Base-by-base conservation (phyloP, 495 filamentous ascomycete genomes). In the Penicillium pulvis region DNA sequence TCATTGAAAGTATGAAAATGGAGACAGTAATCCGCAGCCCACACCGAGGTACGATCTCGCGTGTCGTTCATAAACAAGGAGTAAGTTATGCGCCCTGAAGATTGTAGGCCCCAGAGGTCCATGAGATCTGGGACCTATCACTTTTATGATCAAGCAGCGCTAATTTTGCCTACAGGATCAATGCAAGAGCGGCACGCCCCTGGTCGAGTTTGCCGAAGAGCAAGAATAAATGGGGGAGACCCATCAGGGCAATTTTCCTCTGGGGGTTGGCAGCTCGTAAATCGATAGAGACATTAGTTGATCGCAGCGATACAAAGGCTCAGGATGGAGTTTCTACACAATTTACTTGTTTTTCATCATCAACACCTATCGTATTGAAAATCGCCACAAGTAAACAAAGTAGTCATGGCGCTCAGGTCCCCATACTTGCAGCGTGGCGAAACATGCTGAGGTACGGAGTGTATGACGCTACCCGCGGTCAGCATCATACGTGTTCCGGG, bases 1-100 rank as follows among this genome's bases (percentile, higher is more conserved):
- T 98, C 1, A 96, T 98, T 67, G 94, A 98, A 75, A 97, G 93
- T 56, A 98, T 98, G 94, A 98, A 98, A 82, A 98, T 98, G 94
- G 94, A 98, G 75, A 98, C 92, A 33, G 92, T 96, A 35, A 97
- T 98, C 57, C 81, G 94, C 58, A 93, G 90, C 61, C 94, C 94
- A 11, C 86, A 92, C 48, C 86, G 87, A 60, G 94, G 92, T 7
- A 82, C 86, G 9, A 83, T 98, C 57, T 84, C 86, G 56, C 90
- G 83, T 72, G 77, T 98, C 47, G 91, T 93, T 42, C 92, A 97
- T 75, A 81, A 87, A 71, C 81, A 87, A 78, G 93, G 93, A 69
- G 92, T 96, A 85, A 81, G 90, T 85, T 65, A 28, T 28, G 28
- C 6, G 68, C 57, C 54, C 41, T 30, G 8, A 23, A 23, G 20